Conservation (phyloP, 2,329 filamentous ascomycete genomes). For the Xylaria sp. region DNA sequence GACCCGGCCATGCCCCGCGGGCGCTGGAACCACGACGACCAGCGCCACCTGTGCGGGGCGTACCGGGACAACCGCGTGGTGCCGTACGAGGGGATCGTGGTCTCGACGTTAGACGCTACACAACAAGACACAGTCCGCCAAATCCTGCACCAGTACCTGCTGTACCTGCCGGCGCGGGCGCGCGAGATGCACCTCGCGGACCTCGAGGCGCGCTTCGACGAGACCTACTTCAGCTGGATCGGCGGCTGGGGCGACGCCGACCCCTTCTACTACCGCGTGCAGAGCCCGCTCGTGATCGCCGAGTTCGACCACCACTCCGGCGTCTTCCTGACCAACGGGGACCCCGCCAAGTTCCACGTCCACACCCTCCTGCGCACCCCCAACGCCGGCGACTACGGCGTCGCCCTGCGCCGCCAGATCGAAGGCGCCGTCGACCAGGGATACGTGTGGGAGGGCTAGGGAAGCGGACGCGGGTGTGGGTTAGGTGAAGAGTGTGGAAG, state of each 20-base stretch:
- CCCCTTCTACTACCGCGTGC: slow-evolving; percentile 77
- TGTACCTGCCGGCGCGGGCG: slow-evolving; percentile 65
- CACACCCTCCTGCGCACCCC: slow-evolving; percentile 74
- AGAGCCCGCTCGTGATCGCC: slow-evolving; percentile 72
- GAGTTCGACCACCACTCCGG: slow-evolving; percentile 83
- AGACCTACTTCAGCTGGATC: slow-evolving; percentile 83
- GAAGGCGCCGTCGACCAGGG: slow-evolving; percentile 38
- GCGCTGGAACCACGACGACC: slow-evolving; percentile 80
- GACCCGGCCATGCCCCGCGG: slow-evolving; percentile 68
- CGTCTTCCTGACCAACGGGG: slow-evolving; percentile 72
- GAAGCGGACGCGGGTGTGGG: neutral
- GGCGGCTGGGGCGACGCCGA: slow-evolving; percentile 68
- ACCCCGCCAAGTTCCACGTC: slow-evolving; percentile 78
- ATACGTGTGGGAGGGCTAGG: slow-evolving; percentile 46
- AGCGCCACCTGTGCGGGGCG: slow-evolving; percentile 76
- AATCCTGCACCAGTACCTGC: slow-evolving; percentile 66
- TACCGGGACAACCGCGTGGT: slow-evolving; percentile 78
- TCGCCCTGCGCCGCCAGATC: slow-evolving; percentile 48
- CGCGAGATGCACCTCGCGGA: slow-evolving; percentile 58
- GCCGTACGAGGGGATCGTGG: slow-evolving; percentile 70
- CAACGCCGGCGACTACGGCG: slow-evolving; percentile 77
- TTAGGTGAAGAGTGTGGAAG: too few species aligned
- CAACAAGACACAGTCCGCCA: slow-evolving; percentile 59
- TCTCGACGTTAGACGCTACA: slow-evolving; percentile 48
- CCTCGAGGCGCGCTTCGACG: slow-evolving; percentile 58